Evolutionary conservation across 306 rosid species (phyloP).

Genomic region (Ormosia semicastrata): DNA sequence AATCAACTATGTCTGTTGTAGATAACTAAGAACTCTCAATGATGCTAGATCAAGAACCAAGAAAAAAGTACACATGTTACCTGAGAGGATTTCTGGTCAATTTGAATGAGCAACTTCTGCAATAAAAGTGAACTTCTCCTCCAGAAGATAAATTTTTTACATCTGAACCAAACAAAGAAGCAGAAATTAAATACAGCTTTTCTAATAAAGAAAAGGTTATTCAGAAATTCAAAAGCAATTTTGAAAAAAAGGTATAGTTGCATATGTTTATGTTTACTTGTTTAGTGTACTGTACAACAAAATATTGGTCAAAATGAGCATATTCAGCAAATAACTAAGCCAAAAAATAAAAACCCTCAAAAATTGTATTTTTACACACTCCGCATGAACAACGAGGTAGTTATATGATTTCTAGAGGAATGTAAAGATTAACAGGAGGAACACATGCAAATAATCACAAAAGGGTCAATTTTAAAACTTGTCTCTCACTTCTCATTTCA

Average conservation of each 20-base stretch:
- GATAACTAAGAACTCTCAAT: neutral
- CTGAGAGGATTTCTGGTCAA: slow-evolving; percentile 65
- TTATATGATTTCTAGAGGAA: neutral
- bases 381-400: neutral
- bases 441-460: neutral
- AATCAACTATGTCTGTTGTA: neutral
- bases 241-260: too few relatives aligned
- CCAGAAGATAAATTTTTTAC: slow-evolving; percentile 42
- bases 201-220: neutral
- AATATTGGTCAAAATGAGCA: neutral
- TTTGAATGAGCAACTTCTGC: slow-evolving; percentile 63
- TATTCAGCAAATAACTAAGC: neutral
- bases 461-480: neutral
- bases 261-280: neutral
- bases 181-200: neutral
- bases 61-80: slow-evolving; percentile 29
- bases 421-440: neutral
- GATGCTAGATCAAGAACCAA: neutral
- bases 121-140: slow-evolving; percentile 66
- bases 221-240: neutral
- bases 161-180: slow-evolving; percentile 47
- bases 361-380: neutral
- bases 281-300: neutral
- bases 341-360: neutral
- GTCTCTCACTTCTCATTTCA: too few relatives aligned